Evolutionary conservation across 2,329 filamentous ascomycete species (phyloP), one percentile per base, ranked within the genome.

Genomic region (Claviceps maximensis): DNA sequence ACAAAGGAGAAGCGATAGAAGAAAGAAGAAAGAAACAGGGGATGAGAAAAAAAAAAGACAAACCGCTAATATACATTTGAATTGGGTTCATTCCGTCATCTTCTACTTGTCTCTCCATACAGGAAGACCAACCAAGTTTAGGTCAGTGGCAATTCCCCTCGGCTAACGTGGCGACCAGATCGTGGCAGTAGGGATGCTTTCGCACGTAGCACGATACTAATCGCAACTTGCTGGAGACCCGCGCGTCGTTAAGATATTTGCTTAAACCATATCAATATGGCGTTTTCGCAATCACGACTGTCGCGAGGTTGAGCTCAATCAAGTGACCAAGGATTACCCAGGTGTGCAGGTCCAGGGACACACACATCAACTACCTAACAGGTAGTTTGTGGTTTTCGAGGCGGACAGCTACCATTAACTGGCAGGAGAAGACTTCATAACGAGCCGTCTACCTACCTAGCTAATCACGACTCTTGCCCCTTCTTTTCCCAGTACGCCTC

Each of bases 401-500:
- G 31, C 31, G 31, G 40, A 27, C 5, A 27, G 21, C 23, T 46
- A 19, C 44, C 17, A 29, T 27, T 3, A 46, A 21, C 41, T 8
- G 41, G 25, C 44, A 29, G 44, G 15, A 29, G 15, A 33, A 33
- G 31, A 12, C 31, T 33, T 38, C 36, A n/a, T n/a, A 17, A 10
- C 23, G 19, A 47, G n/a, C 10, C 8, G 15, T 5, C 23, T 4
- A 5, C 23, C 17, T n/a, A 9, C 5, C 25, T 73, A 86, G 61
- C 80, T 83, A 63, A 91, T 85, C 53, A 91, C 79, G 58, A 89
- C 84, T 65, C 93, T 78, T 12, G 93, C 90, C 17, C 93, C 93
- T 67, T 97, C 90, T 65, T 97, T 97, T 54, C 93, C 93, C 54
- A 98, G 66, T 8, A 98, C 90, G 54, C 93, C 93, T 53, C 89